Evolutionary conservation across 2,329 filamentous ascomycete genomes (phyloP), one percentile per base, ranked within the genome.

Genomic region (Aspergillus sp.): DNA sequence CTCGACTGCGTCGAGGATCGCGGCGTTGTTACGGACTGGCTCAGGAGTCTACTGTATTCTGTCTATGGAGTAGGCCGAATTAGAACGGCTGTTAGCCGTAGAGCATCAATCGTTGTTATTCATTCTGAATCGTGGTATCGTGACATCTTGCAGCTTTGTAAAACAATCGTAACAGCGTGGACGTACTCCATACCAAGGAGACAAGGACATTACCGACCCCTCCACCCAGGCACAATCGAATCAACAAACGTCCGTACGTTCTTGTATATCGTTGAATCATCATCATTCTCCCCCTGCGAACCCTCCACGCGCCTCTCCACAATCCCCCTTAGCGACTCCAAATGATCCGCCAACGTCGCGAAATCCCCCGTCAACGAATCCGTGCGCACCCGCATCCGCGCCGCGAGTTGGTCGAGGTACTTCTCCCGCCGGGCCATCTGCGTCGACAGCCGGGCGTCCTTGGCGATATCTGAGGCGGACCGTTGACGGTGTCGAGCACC

Each of bases 281-380:
- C 36, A 19, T 12, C n/a, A 19, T 27, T 26, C 9, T 8, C 36
- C 12, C 27, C 7, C 19, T 39, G 36, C 19, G 27, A 39, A 19
- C 19, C 19, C 4, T 3, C 12, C 26, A 19, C 36, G 12, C 27
- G 36, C 36, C 26, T 12, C 36, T 7, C 36, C 6, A 63, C 51
- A 19, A 66, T 64, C n/a, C 48, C 48, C 29, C 58, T 57, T 8
- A 67, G 57, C 1, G 64, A 65, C 35, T 66, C 61, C 5, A 67
- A 56, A 32, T 67, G 63, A 46, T 66, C 64, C 35, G 66, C 62
- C 3, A 67, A 49, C 0, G 57, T 62, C 35, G 52, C 57, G 38
- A 67, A 59, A n/a, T 61, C 58, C 6, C 43, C 48, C 8, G 45
- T 48, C 5, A 67, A 52, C 5, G 61, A 58, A 29, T 65, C 62